phyloP scores from a whole-genome alignment of 331 rosid species.

The Phaseolus coccineus region DNA sequence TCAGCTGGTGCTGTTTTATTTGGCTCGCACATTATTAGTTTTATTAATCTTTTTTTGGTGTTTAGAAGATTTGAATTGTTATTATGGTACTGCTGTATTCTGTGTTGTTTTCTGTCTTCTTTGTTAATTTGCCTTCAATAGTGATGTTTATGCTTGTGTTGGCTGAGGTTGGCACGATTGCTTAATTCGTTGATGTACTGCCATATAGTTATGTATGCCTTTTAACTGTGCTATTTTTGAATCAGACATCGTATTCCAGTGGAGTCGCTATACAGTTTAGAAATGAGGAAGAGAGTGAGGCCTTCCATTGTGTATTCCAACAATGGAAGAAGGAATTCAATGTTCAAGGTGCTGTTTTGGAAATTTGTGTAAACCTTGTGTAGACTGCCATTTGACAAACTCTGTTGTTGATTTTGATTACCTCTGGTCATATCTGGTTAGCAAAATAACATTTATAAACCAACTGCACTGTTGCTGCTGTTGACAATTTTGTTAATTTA shows the following conservation, averaged over 20 bases:
- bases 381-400: neutral
- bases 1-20: neutral
- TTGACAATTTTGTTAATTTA: neutral
- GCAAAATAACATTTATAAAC: neutral
- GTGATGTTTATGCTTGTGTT: slow-evolving; percentile 2
- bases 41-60: neutral
- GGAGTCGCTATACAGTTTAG: slow-evolving; percentile 75
- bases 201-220: slow-evolving; percentile 28
- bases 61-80: slow-evolving; percentile 19
- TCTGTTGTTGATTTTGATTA: slow-evolving; percentile 10
- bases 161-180: neutral
- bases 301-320: slow-evolving; percentile 74
- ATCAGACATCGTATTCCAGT: slow-evolving; percentile 68
- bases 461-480: neutral
- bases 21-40: neutral
- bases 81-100: neutral
- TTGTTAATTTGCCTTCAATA: neutral
- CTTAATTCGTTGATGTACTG: slow-evolving; percentile 1
- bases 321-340: slow-evolving; percentile 68
- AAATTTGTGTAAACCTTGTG: slow-evolving; percentile 36
- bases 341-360: slow-evolving; percentile 70
- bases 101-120: neutral
- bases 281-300: slow-evolving; percentile 79
- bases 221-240: slow-evolving; percentile 50
- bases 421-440: neutral